Evolutionary conservation across 2,329 filamentous ascomycete species (phyloP), one percentile per base, ranked within the genome.

Genomic region (Microascus cirrosus): DNA sequence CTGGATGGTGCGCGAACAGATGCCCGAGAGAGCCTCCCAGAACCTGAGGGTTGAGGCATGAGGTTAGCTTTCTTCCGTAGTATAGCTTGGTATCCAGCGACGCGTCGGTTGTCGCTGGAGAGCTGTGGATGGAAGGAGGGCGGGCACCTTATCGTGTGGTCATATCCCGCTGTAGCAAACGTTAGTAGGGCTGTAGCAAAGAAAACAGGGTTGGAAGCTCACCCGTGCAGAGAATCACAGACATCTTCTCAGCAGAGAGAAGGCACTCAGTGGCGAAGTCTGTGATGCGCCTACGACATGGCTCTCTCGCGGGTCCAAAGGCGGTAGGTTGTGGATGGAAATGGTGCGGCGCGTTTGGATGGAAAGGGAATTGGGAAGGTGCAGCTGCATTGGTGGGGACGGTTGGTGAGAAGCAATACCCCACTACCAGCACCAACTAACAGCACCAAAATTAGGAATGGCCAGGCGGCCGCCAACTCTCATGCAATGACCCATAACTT

Each of bases 1-100:
- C 65, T 96, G 94, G 65, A 99, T 97, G 24, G 94, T 99, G 63
- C 94, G 89, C 50, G 91, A 96, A 76, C 94, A 99, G 66, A 99
- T 97, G 57, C 94, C 94, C 12, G 92, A 96, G 58, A 99, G 82
- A 1, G 94, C 94, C 74, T 99, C 94, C 94, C 94, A 99, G 77
- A 99, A 99, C 63, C 91, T 95, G 69, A 24, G 25, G 39, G 22
- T 34, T 54, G 36, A 20, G 2, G 6, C 20, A 22, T 22, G n/a
- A 45, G 39, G 6, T 15, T n/a, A 18, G 15, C 15, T n/a, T 45
- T 24, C 45, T 12, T 12, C 45, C 8, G 4, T 24, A 5, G n/a
- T 18, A n/a, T 45, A 18, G 39, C 15, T 45, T 45, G 6, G 39
- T 18, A 6, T 7, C 6, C 18, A n/a, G 6, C 15, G 15, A n/a